A percentile compares a stretch with the other conserved stretches of the same genome.
Evolutionary conservation across 192 early-diverging fungal genomes (phyloP).

Genomic region (Backusella tuberculispora): DNA sequence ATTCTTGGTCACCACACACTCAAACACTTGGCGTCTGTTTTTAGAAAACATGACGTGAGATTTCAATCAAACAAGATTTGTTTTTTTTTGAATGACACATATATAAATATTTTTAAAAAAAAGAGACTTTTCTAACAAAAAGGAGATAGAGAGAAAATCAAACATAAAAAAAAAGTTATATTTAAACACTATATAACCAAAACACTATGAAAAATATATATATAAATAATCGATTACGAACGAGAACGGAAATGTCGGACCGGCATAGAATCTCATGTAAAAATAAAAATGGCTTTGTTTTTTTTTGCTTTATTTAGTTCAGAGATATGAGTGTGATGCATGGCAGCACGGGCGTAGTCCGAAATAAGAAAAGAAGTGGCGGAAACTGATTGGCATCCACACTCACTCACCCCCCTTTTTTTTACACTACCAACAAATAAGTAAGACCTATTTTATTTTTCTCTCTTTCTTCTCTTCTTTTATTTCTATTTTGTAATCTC

Average conservation of each 20-base stretch:
- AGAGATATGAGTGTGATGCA: constrained; percentile 10
- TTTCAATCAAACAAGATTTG: background rate
- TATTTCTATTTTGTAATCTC: background rate
- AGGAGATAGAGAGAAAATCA: background rate
- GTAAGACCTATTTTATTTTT: background rate
- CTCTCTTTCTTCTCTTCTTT: background rate
- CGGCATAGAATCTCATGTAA: constrained; percentile 12
- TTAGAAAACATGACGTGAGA: constrained; percentile 12
- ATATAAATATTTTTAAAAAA: too few species aligned
- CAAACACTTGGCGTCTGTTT: constrained; percentile 13
- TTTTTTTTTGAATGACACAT: too few species aligned
- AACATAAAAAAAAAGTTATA: background rate
- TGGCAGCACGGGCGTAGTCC: constrained; percentile 29
- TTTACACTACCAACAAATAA: background rate
- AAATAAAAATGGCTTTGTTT: constrained; percentile 16
- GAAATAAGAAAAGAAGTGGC: constrained; percentile 29
- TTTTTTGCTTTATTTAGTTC: constrained; percentile 12
- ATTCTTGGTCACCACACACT: background rate
- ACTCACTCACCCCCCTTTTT: background rate
- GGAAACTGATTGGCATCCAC: constrained; percentile 26
- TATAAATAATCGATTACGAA: background rate
- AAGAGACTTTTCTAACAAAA: background rate
- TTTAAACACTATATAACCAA: background rate
- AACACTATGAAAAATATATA: background rate
- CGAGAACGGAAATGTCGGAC: constrained; percentile 6